phyloP scores from a whole-genome alignment of 2,329 filamentous ascomycete species.

The Diaporthe ampelina region DNA sequence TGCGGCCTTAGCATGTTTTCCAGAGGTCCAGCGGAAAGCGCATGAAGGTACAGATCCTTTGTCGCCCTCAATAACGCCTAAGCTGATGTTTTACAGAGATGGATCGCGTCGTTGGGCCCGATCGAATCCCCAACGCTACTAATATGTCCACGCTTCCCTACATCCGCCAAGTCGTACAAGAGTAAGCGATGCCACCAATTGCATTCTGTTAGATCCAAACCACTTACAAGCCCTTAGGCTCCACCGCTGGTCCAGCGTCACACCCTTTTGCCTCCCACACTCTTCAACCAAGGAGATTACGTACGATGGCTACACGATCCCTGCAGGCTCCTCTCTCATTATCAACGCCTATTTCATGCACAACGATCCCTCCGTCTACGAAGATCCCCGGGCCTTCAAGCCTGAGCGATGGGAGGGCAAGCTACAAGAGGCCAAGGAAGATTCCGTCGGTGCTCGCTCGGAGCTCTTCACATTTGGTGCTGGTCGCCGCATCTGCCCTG shows the following conservation, averaged over 20 bases:
- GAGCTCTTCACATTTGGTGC: slow-evolving; percentile 2
- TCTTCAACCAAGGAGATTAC: slow-evolving; percentile 3
- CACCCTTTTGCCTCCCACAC: background rate
- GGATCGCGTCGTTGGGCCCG: background rate
- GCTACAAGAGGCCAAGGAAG: slow-evolving; percentile 6
- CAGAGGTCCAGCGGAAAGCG: background rate
- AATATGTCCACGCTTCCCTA: background rate
- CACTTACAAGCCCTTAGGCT: background rate
- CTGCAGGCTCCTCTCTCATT: slow-evolving; percentile 3
- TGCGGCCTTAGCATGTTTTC: slow-evolving; percentile 4
- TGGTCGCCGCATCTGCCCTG: background rate
- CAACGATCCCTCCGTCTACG: background rate
- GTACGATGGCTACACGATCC: background rate
- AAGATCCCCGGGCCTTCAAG: background rate
- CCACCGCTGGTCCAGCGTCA: background rate
- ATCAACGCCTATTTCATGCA: slow-evolving; percentile 1
- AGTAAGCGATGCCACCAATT: background rate
- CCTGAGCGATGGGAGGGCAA: background rate
- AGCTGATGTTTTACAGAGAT: background rate
- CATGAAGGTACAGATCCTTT: background rate
- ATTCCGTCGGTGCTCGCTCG: background rate
- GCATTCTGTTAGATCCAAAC: background rate
- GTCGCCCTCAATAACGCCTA: too few species aligned
- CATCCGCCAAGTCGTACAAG: background rate
- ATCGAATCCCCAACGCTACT: background rate